Evolutionary conservation across 2,329 filamentous ascomycete genomes (phyloP).

Genomic region (Colletotrichum musae): DNA sequence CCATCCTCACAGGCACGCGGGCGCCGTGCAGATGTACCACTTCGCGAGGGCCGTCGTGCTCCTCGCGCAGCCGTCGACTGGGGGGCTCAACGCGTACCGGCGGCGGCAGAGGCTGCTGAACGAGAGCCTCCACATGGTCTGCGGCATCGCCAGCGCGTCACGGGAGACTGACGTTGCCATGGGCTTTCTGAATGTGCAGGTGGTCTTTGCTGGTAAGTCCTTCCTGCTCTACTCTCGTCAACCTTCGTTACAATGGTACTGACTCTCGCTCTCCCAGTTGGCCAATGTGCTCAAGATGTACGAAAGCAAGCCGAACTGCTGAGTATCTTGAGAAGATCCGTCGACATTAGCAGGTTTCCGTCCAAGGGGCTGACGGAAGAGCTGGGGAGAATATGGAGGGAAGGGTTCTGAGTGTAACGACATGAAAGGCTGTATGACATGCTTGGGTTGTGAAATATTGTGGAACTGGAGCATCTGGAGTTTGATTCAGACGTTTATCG

Average conservation of each 20-base stretch:
- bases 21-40: constrained; percentile 64
- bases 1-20: constrained; percentile 59
- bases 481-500: background rate
- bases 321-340: constrained; percentile 6
- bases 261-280: constrained; percentile 2
- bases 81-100: constrained; percentile 57
- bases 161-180: constrained; percentile 13
- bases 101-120: constrained; percentile 40
- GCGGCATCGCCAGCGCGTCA: constrained; percentile 52
- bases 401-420: background rate
- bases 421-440: background rate
- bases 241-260: background rate
- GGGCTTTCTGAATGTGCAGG: constrained; percentile 32
- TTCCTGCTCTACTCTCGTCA: no score
- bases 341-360: constrained; percentile 26
- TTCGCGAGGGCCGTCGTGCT: constrained; percentile 63
- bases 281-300: constrained; percentile 27
- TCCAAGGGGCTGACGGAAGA: constrained; percentile 25
- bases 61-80: constrained; percentile 16
- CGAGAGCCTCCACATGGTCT: constrained; percentile 49
- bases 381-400: constrained; percentile 17
- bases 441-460: background rate
- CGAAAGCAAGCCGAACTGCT: constrained; percentile 24
- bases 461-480: background rate
- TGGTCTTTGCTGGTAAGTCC: constrained; percentile 27